Evolutionary conservation across 177 flowering plant species (phyloP).

Genomic region (Vitis hybrid): DNA sequence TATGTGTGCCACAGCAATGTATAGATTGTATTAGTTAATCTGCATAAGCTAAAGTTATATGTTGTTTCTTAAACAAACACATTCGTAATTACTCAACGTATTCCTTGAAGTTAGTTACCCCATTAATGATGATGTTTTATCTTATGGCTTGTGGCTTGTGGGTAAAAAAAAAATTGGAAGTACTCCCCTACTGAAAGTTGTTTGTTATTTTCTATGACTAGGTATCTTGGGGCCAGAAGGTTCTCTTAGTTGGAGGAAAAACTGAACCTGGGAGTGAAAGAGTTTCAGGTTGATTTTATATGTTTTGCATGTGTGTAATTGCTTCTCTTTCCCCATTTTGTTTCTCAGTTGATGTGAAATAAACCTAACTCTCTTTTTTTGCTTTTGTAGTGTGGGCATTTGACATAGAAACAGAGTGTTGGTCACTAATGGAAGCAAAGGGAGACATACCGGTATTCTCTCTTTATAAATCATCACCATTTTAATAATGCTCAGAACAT

Average conservation of each 20-base stretch:
- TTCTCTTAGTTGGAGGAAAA: constrained; percentile 87
- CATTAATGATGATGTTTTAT: not conserved
- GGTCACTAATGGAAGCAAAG: constrained; percentile 94
- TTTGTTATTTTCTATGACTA: constrained; percentile 26
- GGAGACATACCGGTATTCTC: constrained; percentile 87
- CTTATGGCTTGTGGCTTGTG: not conserved
- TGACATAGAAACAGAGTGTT: constrained; percentile 88
- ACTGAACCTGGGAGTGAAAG: constrained; percentile 70
- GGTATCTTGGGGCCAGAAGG: constrained; percentile 96
- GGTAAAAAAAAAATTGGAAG: not conserved
- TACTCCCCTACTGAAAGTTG: constrained; percentile 3
- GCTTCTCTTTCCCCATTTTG: not conserved
- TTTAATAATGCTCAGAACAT: not conserved
- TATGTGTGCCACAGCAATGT: too few relatives aligned
- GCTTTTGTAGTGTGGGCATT: constrained; percentile 82
- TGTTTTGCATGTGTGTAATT: not conserved
- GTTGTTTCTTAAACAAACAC: not conserved
- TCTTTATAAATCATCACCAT: constrained; percentile 8
- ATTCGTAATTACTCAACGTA: not conserved
- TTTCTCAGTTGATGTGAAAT: not conserved
- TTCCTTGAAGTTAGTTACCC: not conserved
- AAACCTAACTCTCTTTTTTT: constrained; percentile 7
- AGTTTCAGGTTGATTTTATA: constrained; percentile 61
- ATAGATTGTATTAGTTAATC: too few relatives aligned
- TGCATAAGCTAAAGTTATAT: not conserved